Evolutionary conservation across 1,284 basidiomycete species (phyloP).

Genomic region (Trichosporon coremiiforme): DNA sequence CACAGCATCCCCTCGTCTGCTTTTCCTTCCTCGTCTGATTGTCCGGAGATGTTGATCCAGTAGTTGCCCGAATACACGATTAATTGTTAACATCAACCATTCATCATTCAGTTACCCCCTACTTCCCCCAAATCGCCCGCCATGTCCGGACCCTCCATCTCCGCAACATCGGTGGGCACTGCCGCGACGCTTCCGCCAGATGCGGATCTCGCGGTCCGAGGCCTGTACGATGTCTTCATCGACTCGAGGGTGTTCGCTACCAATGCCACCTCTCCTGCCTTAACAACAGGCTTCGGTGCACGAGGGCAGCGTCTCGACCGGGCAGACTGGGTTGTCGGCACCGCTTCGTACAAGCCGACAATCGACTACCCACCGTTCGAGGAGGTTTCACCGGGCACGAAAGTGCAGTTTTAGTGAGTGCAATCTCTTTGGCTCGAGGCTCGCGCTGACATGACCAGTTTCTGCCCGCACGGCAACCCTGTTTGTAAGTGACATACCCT

Average conservation of each 20-base stretch:
- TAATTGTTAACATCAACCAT: constrained; percentile 1
- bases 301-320: not conserved
- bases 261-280: not conserved
- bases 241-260: constrained; percentile 1
- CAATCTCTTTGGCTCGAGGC: no score
- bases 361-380: constrained; percentile 30
- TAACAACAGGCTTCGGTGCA: not conserved
- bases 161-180: constrained; percentile 10
- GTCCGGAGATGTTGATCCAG: constrained; percentile 5
- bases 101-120: not conserved
- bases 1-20: not conserved
- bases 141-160: constrained; percentile 11
- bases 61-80: constrained; percentile 6
- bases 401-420: constrained; percentile 28
- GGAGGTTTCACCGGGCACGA: not conserved
- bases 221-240: constrained; percentile 13
- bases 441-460: constrained; percentile 23
- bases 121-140: not conserved
- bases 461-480: constrained; percentile 26
- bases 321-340: constrained; percentile 25
- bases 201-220: not conserved
- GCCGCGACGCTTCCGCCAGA: not conserved
- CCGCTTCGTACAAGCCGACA: constrained; percentile 25
- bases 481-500: constrained; percentile 18
- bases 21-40: not conserved